These are phyloP conservation scores for Colletotrichum sp. DNA, from an alignment of 2,329 filamentous ascomycete species.

Conservation along the genomic window DNA sequence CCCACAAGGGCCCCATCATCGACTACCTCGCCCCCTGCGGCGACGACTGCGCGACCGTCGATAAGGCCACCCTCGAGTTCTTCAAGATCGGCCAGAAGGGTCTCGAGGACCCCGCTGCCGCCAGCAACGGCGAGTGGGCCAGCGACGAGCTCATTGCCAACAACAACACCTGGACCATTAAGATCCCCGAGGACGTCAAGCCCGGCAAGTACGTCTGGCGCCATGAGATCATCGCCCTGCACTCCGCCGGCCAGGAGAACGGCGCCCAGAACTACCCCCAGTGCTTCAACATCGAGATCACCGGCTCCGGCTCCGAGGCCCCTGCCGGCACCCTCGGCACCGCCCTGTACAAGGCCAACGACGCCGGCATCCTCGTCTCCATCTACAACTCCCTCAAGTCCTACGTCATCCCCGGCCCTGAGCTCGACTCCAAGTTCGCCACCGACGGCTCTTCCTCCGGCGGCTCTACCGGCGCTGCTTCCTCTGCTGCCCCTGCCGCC, in stretches of 20 bases:
- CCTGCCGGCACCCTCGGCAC: slow-evolving; percentile 37
- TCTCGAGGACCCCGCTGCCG: slow-evolving; percentile 35
- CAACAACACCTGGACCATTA: slow-evolving; percentile 50
- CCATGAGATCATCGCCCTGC: slow-evolving; percentile 61
- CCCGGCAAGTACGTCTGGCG: slow-evolving; percentile 60
- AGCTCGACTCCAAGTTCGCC: background rate
- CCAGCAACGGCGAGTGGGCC: slow-evolving; percentile 55
- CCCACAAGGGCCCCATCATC: slow-evolving; percentile 66
- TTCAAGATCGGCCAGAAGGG: slow-evolving; percentile 66
- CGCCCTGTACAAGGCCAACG: slow-evolving; percentile 37
- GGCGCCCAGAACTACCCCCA: slow-evolving; percentile 58
- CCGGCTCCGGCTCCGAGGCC: slow-evolving; percentile 37
- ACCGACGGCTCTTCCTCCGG: slow-evolving; percentile 22
- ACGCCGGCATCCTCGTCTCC: slow-evolving; percentile 40
- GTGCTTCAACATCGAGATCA: slow-evolving; percentile 54
- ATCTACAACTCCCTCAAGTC: slow-evolving; percentile 32
- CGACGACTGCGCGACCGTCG: slow-evolving; percentile 56
- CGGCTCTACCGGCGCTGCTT: slow-evolving; percentile 27
- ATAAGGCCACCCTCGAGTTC: slow-evolving; percentile 57
- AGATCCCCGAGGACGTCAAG: slow-evolving; percentile 50
- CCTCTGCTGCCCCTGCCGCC: slow-evolving; percentile 7
- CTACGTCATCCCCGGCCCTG: slow-evolving; percentile 38
- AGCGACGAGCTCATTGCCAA: slow-evolving; percentile 55
- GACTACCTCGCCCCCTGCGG: slow-evolving; percentile 64
- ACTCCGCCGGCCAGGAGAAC: slow-evolving; percentile 44